phyloP scores from a whole-genome alignment of 257 asterid genomes.

The Gentiana macrophylla region DNA sequence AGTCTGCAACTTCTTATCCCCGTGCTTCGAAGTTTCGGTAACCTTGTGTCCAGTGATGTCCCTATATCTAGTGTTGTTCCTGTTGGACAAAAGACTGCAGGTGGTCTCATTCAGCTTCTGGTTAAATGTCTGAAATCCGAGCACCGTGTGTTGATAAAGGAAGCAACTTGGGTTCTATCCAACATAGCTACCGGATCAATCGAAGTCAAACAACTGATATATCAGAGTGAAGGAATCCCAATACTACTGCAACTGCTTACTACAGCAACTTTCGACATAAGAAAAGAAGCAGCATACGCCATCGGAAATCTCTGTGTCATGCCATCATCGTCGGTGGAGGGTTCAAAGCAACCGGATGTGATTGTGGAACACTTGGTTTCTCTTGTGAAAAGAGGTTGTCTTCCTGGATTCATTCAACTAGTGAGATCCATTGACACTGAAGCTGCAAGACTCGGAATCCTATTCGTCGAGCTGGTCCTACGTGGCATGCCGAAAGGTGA shows the following conservation, averaged over 20 bases:
- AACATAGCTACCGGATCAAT: slow-evolving; percentile 81
- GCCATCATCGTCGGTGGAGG: slow-evolving; percentile 33
- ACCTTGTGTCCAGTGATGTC: slow-evolving; percentile 86
- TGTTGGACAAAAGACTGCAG: slow-evolving; percentile 64
- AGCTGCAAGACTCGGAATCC: slow-evolving; percentile 92
- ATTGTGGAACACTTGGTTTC: slow-evolving; percentile 76
- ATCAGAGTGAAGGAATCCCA: slow-evolving; percentile 63
- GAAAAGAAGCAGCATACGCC: slow-evolving; percentile 86
- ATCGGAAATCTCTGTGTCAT: slow-evolving; percentile 84
- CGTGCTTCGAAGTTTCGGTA: slow-evolving; percentile 90
- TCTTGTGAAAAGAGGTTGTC: slow-evolving; percentile 69
- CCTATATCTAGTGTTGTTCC: slow-evolving; percentile 39
- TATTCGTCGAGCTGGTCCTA: slow-evolving; percentile 87
- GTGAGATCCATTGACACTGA: slow-evolving; percentile 82
- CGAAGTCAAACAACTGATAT: slow-evolving; percentile 67
- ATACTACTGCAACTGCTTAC: slow-evolving; percentile 47
- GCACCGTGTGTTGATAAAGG: slow-evolving; percentile 85
- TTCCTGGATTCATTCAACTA: slow-evolving; percentile 64
- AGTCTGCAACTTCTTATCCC: slow-evolving; percentile 88
- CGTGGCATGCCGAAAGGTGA: slow-evolving; percentile 80
- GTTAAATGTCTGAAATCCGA: slow-evolving; percentile 72
- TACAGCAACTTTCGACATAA: slow-evolving; percentile 76
- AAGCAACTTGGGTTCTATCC: slow-evolving; percentile 94
- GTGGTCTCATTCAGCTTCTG: slow-evolving; percentile 57
- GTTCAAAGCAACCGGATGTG: slow-evolving; percentile 55